phyloP scores from a whole-genome alignment of 2,329 filamentous ascomycete genomes.

The Domatiomyces globalis region DNA sequence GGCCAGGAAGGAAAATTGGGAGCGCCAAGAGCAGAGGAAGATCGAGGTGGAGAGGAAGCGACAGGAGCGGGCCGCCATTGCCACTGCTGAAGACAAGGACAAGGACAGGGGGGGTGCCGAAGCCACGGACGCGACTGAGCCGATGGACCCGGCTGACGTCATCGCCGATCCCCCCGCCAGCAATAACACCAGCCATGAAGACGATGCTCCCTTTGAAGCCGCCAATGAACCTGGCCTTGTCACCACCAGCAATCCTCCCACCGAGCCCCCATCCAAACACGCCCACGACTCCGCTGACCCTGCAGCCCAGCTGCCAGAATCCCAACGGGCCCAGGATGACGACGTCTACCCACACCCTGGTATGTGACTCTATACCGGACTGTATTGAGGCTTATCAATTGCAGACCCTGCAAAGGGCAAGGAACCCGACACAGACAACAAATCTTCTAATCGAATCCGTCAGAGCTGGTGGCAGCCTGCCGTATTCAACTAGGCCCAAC shows the following conservation, averaged over 20 bases:
- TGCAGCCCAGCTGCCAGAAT: background rate
- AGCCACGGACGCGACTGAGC: conserved; percentile 4
- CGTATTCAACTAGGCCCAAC: conserved; percentile 5
- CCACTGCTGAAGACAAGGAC: conserved; percentile 5
- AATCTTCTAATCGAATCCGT: conserved; percentile 1
- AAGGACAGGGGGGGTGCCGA: background rate
- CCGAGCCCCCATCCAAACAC: background rate
- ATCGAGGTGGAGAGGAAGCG: conserved; percentile 33
- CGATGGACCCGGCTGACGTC: conserved; percentile 1
- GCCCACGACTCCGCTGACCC: background rate
- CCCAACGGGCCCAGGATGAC: background rate
- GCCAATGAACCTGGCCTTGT: background rate
- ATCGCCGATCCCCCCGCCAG: too few species aligned
- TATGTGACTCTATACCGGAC: conserved; percentile 3
- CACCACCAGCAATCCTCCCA: background rate
- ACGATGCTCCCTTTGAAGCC: conserved; percentile 10
- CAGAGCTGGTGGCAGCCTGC: conserved; percentile 17
- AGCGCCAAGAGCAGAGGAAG: conserved; percentile 37
- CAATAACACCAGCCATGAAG: conserved; percentile 8
- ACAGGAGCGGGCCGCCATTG: conserved; percentile 9
- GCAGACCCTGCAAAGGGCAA: background rate
- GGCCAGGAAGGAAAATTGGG: conserved; percentile 60
- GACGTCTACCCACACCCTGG: conserved; percentile 3
- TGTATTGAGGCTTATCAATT: background rate
- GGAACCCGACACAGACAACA: conserved; percentile 1